Percentiles rank a stretch among this genome's conserved stretches.
Evolutionary conservation across 495 filamentous ascomycete genomes (phyloP).

Genomic region (Cercophora samala): DNA sequence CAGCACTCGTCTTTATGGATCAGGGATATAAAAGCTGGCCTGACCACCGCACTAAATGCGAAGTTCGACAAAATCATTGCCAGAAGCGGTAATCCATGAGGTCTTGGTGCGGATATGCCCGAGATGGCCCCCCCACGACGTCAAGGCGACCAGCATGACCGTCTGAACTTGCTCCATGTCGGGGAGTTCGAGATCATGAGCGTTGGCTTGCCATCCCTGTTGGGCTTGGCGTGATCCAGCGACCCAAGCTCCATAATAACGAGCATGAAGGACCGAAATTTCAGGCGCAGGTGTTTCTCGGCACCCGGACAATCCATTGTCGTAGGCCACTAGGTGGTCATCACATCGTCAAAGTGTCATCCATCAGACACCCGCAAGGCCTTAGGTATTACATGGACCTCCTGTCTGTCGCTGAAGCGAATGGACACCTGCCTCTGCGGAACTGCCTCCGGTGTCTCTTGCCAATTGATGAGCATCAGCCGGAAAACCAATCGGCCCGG

Average conservation of each 20-base stretch:
- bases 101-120: neutral
- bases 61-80: neutral
- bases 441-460: neutral
- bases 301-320: neutral
- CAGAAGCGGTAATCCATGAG: neutral
- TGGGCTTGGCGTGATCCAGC: neutral
- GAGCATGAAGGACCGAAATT: constrained; percentile 5
- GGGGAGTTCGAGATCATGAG: neutral
- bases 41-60: neutral
- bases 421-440: neutral
- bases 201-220: neutral
- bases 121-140: neutral
- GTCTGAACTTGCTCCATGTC: neutral
- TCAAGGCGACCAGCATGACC: neutral
- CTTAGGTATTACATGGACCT: neutral
- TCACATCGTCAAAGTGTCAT: neutral
- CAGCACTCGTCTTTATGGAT: neutral
- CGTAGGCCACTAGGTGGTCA: neutral
- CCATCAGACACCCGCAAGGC: neutral
- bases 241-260: neutral
- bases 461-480: neutral
- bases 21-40: neutral
- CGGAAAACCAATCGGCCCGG: neutral
- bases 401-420: neutral
- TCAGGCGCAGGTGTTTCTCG: neutral